Base-by-base conservation (phyloP, 495 filamentous ascomycete genomes). In the Xylaria palmicola region DNA sequence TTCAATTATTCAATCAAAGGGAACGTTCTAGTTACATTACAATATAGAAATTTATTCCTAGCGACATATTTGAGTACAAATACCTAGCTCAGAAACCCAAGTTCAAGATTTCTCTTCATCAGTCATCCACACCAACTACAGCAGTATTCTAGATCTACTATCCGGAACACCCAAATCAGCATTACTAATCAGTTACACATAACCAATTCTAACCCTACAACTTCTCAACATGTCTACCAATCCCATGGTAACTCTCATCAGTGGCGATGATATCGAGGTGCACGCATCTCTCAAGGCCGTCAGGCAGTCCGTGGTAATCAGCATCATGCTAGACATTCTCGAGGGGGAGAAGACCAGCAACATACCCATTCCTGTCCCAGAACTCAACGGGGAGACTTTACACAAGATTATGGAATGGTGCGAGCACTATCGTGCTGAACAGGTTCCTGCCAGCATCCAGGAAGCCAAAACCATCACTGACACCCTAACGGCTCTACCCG, bases 351-450 rank as follows among this genome's bases (percentile, higher is more conserved):
- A 29, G 9, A 59, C 56, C 10, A 19, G 4, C n/a, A n/a, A 10
- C 22, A 6, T 20, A 4, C 32, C 56, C 7, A 49, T 59, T 4
- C 32, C 56, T 1, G 22, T 59, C 20, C 43, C 43, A 0, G 55
- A 29, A 1, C 29, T 57, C 20, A n/a, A 12, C 0, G 44, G 20
- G 0, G 56, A 59, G 0, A 9, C 22, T 4, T 15, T 59, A 0
- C 6, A 19, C 5, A 40, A 49, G 10, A 13, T 59, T 0, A 22
- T 59, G 6, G 43, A 59, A 12, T 59, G 56, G 56, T 59, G 56
- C 6, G 56, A 59, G 17, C 1, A 13, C 0, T 34, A 49, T 15
- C 10, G 41, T 7, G 36, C 12, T 0, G 29, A 57, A 8, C 19
- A 19, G n/a, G 17, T 36, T 4, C 9, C 54, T 4, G 19, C 32